phyloP scores from a whole-genome alignment of 257 asterid genomes.

The Solanum rostratum region DNA sequence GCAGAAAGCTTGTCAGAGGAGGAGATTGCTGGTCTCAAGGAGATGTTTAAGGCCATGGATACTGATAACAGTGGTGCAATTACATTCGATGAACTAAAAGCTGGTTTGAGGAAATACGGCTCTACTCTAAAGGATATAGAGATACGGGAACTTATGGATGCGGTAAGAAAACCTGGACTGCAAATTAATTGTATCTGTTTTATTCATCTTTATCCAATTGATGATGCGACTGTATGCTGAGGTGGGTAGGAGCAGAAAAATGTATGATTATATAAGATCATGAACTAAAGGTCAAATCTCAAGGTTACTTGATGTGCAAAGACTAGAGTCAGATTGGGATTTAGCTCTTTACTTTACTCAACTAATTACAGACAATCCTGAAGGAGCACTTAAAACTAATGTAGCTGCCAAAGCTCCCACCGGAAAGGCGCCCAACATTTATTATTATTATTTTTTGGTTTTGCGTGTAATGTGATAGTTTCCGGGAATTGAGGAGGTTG shows the following conservation, averaged over 20 bases:
- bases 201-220: not conserved
- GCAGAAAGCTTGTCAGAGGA: constrained; percentile 96
- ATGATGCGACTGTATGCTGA: not conserved
- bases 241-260: not conserved
- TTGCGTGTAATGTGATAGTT: not conserved
- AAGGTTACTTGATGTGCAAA: not conserved
- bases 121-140: constrained; percentile 80
- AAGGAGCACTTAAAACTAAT: not conserved
- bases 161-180: constrained; percentile 37
- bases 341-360: not conserved
- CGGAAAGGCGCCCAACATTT: not conserved
- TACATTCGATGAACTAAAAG: constrained; percentile 90
- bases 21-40: constrained; percentile 87
- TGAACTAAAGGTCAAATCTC: not conserved
- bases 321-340: not conserved
- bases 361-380: not conserved
- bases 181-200: not conserved
- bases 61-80: constrained; percentile 90
- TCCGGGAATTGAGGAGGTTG: not conserved
- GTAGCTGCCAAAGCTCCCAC: not conserved
- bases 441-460: not conserved
- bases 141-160: constrained; percentile 92
- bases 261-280: not conserved
- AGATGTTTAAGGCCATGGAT: constrained; percentile 92
- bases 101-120: constrained; percentile 84